Base-by-base conservation (phyloP, 2,329 filamentous ascomycete species). In the Rhynchosporium secalis region DNA sequence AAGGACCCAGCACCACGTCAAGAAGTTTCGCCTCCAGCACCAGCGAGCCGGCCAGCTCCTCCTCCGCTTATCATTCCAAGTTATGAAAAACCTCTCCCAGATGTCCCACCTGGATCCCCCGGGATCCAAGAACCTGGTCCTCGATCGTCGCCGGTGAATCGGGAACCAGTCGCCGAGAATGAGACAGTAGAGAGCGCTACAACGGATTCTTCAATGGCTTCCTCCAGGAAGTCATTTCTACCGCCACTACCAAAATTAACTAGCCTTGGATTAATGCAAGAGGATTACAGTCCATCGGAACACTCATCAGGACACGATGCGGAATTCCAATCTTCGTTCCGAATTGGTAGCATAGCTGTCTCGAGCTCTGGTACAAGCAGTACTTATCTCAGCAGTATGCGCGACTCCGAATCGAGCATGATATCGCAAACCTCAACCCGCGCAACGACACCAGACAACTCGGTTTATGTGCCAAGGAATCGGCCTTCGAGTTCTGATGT, bases 361-460 rank as follows among this genome's bases (percentile, higher is more conserved):
- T 92, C 89, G 2, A 93, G 89, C 72, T 86, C 87, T 26, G 91
- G 89, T 60, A 94, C 90, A 64, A 89, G 84, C 70, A 91, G 87
- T 74, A 93, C 91, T 3, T 93, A 89, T 69, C 80, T 88, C 57
- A 92, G 88, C 78, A 84, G 81, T 69, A 77, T 81, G 61, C 87
- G 90, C 38, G 89, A 92, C 69, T 96, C 92, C 0, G 91, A 93
- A 71, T 84, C 85, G 54, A 96, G 91, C 74, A 81, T 91, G 36
- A 75, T 92, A 1, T 97, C 94, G 1, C 88, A 89, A 72, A 87
- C 86, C 0, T 96, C 93, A 1, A 97, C 93, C 2, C 82, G 93
- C 61, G 93, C 92, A 15, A 96, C 92, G 0, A 96, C 92, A 0
- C 92, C 92, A 1, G 92, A 96, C 68, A 78, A 80, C 8, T 64